phyloP scores from a whole-genome alignment of 1,139 yeast species.

The Blastobotrys buckinghamii region DNA sequence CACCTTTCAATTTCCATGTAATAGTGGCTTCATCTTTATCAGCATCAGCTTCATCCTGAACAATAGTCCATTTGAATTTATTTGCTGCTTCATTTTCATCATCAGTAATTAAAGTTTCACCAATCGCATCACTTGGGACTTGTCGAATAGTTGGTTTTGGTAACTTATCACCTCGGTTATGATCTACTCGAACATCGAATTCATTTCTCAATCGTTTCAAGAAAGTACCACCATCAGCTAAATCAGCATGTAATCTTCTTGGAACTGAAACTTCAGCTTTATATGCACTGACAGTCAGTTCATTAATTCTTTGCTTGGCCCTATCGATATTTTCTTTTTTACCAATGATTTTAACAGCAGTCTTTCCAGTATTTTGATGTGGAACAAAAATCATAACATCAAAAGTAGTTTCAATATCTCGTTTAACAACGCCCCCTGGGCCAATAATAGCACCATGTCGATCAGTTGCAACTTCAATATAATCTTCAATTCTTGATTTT shows the following conservation, averaged over 20 bases:
- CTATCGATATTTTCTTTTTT: constrained; percentile 29
- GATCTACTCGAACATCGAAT: constrained; percentile 55
- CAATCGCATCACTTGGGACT: constrained; percentile 39
- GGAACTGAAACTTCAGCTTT: constrained; percentile 52
- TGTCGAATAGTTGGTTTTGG: constrained; percentile 24
- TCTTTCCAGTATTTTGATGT: constrained; percentile 38
- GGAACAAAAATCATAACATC: constrained; percentile 66
- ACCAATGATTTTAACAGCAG: constrained; percentile 31
- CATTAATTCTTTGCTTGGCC: constrained; percentile 32
- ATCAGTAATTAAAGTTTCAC: constrained; percentile 27
- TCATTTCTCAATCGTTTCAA: constrained; percentile 52
- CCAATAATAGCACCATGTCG: constrained; percentile 79
- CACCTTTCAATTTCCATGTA: constrained; percentile 36
- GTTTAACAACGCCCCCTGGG: constrained; percentile 71
- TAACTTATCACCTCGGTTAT: constrained; percentile 38
- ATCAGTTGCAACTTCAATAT: constrained; percentile 60
- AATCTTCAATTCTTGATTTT: constrained; percentile 56
- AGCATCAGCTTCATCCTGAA: constrained; percentile 21
- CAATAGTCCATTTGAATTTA: constrained; percentile 28
- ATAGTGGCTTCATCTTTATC: constrained; percentile 32
- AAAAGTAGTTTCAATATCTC: constrained; percentile 64
- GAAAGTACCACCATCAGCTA: constrained; percentile 64
- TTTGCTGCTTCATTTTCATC: constrained; percentile 18
- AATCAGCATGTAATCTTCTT: constrained; percentile 49
- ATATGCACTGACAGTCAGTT: constrained; percentile 36